These are phyloP conservation scores for Anacardium occidentale DNA, from an alignment of 345 rosid species.

Conservation along the genomic window DNA sequence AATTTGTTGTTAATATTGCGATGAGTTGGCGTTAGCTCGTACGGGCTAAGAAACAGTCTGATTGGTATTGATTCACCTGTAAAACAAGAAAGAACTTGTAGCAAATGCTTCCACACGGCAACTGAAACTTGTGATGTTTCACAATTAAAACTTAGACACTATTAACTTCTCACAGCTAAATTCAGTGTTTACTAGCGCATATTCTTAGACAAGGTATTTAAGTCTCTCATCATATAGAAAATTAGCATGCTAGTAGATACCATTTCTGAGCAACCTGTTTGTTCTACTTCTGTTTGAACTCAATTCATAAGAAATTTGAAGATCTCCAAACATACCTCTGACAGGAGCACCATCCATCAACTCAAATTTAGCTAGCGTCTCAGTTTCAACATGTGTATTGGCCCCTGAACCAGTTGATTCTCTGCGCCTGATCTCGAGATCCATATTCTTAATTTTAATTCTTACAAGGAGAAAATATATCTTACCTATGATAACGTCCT, in stretches of 20 bases:
- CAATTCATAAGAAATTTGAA: background rate
- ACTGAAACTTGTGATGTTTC: background rate
- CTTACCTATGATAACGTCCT: slow-evolving; percentile 96
- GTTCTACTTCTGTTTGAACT: slow-evolving; percentile 1
- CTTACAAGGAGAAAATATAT: slow-evolving; percentile 97
- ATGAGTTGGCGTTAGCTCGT: slow-evolving; percentile 91
- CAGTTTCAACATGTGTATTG: slow-evolving; percentile 96
- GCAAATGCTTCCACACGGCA: slow-evolving; percentile 5
- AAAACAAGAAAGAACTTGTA: slow-evolving; percentile 15
- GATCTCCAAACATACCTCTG: slow-evolving; percentile 55
- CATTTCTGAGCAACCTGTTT: background rate
- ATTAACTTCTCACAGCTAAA: background rate
- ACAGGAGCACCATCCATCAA: slow-evolving; percentile 99
- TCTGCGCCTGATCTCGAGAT: slow-evolving; percentile 94
- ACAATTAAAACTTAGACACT: background rate
- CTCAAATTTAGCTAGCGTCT: slow-evolving; percentile 94
- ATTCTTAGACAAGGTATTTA: background rate
- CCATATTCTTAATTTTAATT: slow-evolving; percentile 99
- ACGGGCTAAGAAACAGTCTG: slow-evolving; percentile 90
- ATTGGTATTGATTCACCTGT: slow-evolving; percentile 97
- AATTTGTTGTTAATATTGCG: slow-evolving; percentile 96
- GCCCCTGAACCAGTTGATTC: slow-evolving; percentile 98
- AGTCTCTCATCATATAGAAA: slow-evolving; percentile 10
- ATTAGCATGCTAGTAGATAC: background rate
- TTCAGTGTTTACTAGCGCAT: background rate